Evolutionary conservation across 2,329 filamentous ascomycete genomes (phyloP), one percentile per base, ranked within the genome.

Genomic region (Thelonectria blattea): DNA sequence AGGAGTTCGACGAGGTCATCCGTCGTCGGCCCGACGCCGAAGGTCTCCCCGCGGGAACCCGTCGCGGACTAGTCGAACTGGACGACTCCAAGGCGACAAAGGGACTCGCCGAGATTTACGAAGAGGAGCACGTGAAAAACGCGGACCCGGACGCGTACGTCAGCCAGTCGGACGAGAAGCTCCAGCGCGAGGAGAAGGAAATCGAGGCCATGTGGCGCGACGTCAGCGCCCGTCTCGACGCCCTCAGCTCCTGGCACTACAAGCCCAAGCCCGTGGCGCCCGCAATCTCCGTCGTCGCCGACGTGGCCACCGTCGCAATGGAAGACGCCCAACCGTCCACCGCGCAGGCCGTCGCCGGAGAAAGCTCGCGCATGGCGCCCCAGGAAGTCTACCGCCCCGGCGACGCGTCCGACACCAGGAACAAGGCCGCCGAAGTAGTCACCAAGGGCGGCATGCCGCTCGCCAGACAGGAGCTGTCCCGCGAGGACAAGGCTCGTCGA

Each of bases 381-480:
- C 95, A 98, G 73, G 95, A 99, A 76, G 84, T 99, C 24, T 99
- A 98, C 81, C 88, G 87, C 70, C 88, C 92, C n/a, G 88, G 90
- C 59, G 18, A 30, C 45, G 50, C 65, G 17, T 88, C 88, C 62
- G 84, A 83, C 65, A 83, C 84, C 5, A 4, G 27, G 27, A 10
- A 30, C 27, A 30, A 7, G 27, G 27, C 27, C 68, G 88, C 88
- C 52, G 93, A 97, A 74, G 81, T 97, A 39, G 85, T 93, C 34
- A 83, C 88, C 57, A 93, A 91, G 83, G 88, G 84, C 70, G 94
- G 93, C 22, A 80, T 91, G 69, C 90, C 92, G 1, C 78, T 96
- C 45, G 88, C 91, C 8, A 87, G 88, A 68, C 90, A 95, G 70
- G 95, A 99, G 78, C 90, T 98, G 88, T 89, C 84, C 37, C 85